Evolutionary conservation across 768 basidiomycete genomes (phyloP).

Genomic region (Mycena crocata): DNA sequence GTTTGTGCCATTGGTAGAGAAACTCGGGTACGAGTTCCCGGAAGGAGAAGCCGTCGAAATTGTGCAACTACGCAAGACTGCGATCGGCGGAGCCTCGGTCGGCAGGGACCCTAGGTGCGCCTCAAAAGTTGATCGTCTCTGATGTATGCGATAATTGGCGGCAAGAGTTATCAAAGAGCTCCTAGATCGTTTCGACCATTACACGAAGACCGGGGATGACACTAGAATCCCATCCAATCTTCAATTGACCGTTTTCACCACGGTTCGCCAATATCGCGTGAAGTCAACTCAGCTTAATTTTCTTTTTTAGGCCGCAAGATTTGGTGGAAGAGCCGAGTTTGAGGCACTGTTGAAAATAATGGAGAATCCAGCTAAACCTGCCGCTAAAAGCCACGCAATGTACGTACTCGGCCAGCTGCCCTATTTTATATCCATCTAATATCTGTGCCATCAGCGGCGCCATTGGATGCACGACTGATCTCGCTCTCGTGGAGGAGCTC

Average conservation of each 20-base stretch:
- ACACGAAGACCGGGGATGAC: slow-evolving; percentile 77
- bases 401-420: slow-evolving; percentile 46
- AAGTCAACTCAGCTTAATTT: not conserved
- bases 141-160: not conserved
- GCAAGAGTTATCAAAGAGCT: slow-evolving; percentile 79
- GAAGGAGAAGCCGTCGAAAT: slow-evolving; percentile 74
- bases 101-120: slow-evolving; percentile 37
- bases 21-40: slow-evolving; percentile 82
- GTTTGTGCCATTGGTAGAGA: slow-evolving; percentile 80
- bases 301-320: slow-evolving; percentile 66
- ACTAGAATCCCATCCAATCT: slow-evolving; percentile 85
- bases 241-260: slow-evolving; percentile 61
- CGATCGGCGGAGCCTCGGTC: slow-evolving; percentile 63
- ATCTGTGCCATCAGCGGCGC: slow-evolving; percentile 57
- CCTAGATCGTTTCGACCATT: slow-evolving; percentile 74
- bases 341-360: slow-evolving; percentile 76
- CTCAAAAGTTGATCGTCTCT: not conserved
- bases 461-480: slow-evolving; percentile 69
- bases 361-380: slow-evolving; percentile 75
- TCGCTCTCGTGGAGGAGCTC: slow-evolving; percentile 67
- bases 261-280: slow-evolving; percentile 50
- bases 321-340: slow-evolving; percentile 82
- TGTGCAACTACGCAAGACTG: slow-evolving; percentile 78
- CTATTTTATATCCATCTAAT: not conserved
- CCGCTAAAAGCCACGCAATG: slow-evolving; percentile 65